phyloP scores from a whole-genome alignment of 345 rosid genomes.

The Salix arbutifolia region DNA sequence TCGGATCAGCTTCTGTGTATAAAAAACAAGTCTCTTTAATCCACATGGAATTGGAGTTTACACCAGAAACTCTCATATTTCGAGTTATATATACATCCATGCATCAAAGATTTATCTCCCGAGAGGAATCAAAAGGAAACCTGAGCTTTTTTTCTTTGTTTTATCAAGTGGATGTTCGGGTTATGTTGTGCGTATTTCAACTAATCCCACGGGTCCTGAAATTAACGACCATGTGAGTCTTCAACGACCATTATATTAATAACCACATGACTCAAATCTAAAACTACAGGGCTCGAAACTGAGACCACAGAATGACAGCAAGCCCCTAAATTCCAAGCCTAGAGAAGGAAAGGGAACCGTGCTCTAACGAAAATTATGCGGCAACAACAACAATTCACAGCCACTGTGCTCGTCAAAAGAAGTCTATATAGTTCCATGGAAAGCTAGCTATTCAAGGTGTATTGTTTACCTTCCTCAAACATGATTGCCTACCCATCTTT shows the following conservation, averaged over 20 bases:
- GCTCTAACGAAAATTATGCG: not conserved
- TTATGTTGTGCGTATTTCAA: accelerated
- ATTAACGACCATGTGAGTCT: no score
- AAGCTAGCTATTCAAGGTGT: not conserved
- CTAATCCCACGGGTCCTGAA: accelerated
- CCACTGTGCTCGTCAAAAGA: not conserved
- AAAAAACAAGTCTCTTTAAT: no score
- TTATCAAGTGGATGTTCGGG: no score
- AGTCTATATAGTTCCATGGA: not conserved
- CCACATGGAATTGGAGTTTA: no score
- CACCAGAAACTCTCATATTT: no score
- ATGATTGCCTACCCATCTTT: not conserved
- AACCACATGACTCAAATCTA: no score
- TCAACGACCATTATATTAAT: no score
- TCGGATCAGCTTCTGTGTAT: no score
- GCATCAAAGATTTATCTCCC: not conserved
- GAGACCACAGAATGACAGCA: no score
- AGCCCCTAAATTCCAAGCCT: no score
- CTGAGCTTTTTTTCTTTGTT: not conserved
- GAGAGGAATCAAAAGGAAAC: not conserved
- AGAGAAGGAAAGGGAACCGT: not conserved
- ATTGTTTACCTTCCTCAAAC: not conserved
- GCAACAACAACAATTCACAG: not conserved
- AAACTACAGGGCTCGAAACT: no score
- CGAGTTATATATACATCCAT: no score